Evolutionary conservation across 2,329 filamentous ascomycete species (phyloP).

Genomic region (Hysterium pulicare): DNA sequence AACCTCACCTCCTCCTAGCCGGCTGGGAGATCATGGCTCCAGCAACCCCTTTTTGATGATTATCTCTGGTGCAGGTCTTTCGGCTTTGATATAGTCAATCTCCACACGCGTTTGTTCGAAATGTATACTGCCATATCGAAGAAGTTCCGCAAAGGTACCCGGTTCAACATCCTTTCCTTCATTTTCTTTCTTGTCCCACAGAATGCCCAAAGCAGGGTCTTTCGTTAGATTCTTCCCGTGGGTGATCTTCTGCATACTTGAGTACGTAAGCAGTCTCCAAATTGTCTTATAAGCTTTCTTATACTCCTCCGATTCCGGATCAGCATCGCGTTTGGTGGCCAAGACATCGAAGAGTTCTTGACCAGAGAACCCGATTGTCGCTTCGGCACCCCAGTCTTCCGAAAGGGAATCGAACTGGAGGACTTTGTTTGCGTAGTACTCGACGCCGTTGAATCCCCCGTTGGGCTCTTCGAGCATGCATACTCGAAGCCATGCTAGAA

Average conservation of each 20-base stretch:
- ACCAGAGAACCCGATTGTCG: constrained; percentile 23
- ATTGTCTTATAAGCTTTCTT: constrained; percentile 23
- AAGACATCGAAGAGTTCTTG: constrained; percentile 23
- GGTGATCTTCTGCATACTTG: constrained; percentile 36
- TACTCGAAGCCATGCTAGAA: constrained; percentile 37
- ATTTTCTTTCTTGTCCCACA: constrained; percentile 33
- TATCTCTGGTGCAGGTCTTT: constrained; percentile 7
- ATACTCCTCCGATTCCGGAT: constrained; percentile 22
- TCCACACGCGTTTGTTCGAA: constrained; percentile 33
- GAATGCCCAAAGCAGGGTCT: constrained; percentile 20
- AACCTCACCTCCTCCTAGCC: too few species aligned
- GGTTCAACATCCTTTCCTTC: constrained; percentile 25
- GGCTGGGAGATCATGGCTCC: constrained; percentile 15
- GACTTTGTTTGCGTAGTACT: constrained; percentile 28
- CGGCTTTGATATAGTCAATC: constrained; percentile 19
- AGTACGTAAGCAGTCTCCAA: constrained; percentile 30
- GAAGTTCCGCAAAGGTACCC: constrained; percentile 36
- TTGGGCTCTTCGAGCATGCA: constrained; percentile 29
- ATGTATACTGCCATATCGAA: constrained; percentile 35
- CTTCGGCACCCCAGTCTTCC: constrained; percentile 24
- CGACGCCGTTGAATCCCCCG: constrained; percentile 28
- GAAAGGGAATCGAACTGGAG: constrained; percentile 21
- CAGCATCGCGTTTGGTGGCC: constrained; percentile 18
- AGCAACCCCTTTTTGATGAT: constrained; percentile 21
- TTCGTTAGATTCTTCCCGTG: constrained; percentile 30